These are phyloP conservation scores for Globisporangium cederbergense DNA, from an alignment of 352 stramenopile species.

Conservation along the genomic window DNA sequence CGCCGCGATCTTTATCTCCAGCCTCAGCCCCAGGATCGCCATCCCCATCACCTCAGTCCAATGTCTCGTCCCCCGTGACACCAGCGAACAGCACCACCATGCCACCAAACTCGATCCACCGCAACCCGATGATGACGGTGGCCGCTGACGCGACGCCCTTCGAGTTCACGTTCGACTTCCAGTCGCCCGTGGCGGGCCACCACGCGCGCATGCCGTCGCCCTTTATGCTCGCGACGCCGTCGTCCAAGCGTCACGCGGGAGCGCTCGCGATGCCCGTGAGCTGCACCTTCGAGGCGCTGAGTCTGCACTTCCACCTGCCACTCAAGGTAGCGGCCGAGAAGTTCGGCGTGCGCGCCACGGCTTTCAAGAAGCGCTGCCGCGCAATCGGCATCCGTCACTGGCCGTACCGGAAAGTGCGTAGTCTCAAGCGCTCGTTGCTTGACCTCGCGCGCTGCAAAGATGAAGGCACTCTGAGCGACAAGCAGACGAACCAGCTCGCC, in stretches of 20 bases:
- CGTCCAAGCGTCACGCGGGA: conserved; percentile 15
- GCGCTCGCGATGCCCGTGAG: conserved; percentile 26
- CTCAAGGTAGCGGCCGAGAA: conserved; percentile 70
- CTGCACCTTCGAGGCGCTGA: conserved; percentile 32
- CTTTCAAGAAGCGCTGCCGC: conserved; percentile 73
- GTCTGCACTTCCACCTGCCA: conserved; percentile 55
- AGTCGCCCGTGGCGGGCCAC: conserved; percentile 39
- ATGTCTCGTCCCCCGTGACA: neutral
- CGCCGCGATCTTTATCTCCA: neutral
- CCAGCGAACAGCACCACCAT: neutral
- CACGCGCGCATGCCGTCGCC: conserved; percentile 31
- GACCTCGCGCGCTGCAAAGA: conserved; percentile 61
- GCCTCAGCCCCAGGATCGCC: neutral
- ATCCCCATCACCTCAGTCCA: neutral
- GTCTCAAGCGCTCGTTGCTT: conserved; percentile 60
- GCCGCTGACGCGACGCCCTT: neutral
- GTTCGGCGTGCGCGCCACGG: conserved; percentile 66
- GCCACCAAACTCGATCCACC: neutral
- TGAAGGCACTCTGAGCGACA: conserved; percentile 47
- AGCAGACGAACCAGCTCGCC: conserved; percentile 53
- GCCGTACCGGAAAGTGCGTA: conserved; percentile 71
- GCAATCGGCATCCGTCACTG: conserved; percentile 72
- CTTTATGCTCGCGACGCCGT: conserved; percentile 17
- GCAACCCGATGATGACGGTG: conserved; percentile 7
- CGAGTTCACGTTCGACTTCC: conserved; percentile 33